Conservation (phyloP, 805 yeast species). For the Wickerhamomyces sydowiorum region DNA sequence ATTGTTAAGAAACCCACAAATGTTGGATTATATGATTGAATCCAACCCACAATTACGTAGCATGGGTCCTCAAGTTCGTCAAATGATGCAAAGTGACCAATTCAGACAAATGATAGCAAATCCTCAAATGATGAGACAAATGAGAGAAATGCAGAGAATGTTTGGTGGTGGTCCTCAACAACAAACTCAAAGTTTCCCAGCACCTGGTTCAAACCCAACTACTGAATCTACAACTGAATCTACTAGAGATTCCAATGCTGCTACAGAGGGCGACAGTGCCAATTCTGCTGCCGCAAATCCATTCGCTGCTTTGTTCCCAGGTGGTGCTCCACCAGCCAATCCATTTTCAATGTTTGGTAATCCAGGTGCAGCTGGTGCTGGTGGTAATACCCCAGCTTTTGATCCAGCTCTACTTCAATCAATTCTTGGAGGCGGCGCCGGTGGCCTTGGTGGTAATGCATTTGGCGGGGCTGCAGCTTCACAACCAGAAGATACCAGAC, state of each 20-base stretch:
- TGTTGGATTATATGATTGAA: constrained; percentile 75
- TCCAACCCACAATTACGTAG: constrained; percentile 80
- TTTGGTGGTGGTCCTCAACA: constrained; percentile 29
- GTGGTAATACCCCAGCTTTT: constrained; percentile 30
- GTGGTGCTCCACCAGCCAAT: constrained; percentile 28
- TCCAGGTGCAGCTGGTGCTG: constrained; percentile 19
- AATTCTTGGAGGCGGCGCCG: constrained; percentile 37
- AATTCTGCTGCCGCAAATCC: constrained; percentile 35
- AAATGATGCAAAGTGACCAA: constrained; percentile 77
- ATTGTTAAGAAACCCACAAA: constrained; percentile 80
- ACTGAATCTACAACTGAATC: constrained; percentile 16
- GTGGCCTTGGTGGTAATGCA: constrained; percentile 6
- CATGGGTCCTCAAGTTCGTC: constrained; percentile 86
- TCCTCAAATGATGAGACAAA: constrained; percentile 79
- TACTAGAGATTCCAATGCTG: constrained; percentile 9
- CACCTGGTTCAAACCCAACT: constrained; percentile 37
- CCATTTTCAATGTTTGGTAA: constrained; percentile 35
- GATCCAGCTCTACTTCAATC: constrained; percentile 44
- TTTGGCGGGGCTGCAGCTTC: constrained; percentile 10
- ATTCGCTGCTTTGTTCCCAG: constrained; percentile 39
- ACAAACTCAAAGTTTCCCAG: constrained; percentile 34
- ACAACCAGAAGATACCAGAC: constrained; percentile 46
- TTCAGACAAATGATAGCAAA: constrained; percentile 76
- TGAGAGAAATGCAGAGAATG: constrained; percentile 68
- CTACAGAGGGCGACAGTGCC: constrained; percentile 11